phyloP scores from a whole-genome alignment of 2,329 filamentous ascomycete species.

The Aulographum hederae region DNA sequence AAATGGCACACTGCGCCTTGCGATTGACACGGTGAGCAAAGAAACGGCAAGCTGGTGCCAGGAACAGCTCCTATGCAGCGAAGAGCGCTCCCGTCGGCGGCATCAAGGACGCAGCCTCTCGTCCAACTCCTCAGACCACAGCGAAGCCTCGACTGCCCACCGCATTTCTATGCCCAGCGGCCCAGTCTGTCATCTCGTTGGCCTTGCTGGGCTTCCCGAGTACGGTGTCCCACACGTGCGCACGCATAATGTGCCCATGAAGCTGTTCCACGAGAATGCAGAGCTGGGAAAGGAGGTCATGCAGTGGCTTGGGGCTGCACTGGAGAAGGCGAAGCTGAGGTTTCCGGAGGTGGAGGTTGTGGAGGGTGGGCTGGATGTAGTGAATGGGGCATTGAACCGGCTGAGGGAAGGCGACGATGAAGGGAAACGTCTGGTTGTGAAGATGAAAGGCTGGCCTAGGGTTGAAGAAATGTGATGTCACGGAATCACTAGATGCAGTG shows the following conservation, averaged over 20 bases:
- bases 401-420: background rate
- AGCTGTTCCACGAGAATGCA: background rate
- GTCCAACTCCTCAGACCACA: too few relatives aligned
- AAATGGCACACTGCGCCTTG: background rate
- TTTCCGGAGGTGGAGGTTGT: background rate
- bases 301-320: background rate
- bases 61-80: background rate
- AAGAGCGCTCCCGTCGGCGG: background rate
- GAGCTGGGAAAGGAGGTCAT: background rate
- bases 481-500: too few relatives aligned
- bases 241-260: background rate
- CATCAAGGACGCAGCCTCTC: too few relatives aligned
- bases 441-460: background rate
- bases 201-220: background rate
- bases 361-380: background rate
- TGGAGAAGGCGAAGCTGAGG: background rate
- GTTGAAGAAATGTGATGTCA: background rate
- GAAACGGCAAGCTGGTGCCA: background rate
- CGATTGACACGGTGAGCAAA: background rate
- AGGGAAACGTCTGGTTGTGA: background rate
- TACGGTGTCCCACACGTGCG: background rate
- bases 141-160: too few relatives aligned
- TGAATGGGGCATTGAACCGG: background rate
- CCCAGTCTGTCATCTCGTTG: background rate
- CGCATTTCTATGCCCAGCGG: too few relatives aligned